These are phyloP conservation scores for Opeltia flavorubescens DNA, from an alignment of 495 filamentous ascomycete species.

Conservation along the genomic window DNA sequence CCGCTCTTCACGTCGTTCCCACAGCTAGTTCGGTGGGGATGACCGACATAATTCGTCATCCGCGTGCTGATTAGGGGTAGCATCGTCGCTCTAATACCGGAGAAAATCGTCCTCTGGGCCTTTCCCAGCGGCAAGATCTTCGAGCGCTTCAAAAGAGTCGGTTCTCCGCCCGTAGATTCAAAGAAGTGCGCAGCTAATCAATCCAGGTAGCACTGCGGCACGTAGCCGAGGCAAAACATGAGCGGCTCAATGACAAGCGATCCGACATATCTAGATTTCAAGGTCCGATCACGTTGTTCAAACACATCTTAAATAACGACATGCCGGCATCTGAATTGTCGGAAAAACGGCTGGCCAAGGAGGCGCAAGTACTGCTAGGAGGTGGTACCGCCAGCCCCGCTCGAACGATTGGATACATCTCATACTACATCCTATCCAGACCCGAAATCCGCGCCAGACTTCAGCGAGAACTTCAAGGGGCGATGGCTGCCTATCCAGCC, in stretches of 20 bases:
- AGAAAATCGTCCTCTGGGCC: background rate
- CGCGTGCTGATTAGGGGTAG: background rate
- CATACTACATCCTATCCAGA: constrained; percentile 18
- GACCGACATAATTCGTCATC: background rate
- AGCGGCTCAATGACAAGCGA: background rate
- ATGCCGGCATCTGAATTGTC: background rate
- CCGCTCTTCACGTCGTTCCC: constrained; percentile 1
- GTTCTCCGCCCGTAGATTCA: background rate
- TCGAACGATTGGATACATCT: constrained; percentile 15
- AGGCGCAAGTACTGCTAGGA: constrained; percentile 27
- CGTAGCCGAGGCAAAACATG: background rate
- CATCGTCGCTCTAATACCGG: background rate
- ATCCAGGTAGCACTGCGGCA: background rate
- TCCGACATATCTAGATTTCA: background rate
- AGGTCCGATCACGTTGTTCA: background rate
- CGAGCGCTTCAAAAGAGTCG: constrained; percentile 5
- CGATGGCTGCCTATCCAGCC: constrained; percentile 9
- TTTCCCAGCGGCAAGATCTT: constrained; percentile 1
- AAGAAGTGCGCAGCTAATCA: background rate
- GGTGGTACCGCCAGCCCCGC: constrained; percentile 33
- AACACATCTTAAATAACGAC: background rate
- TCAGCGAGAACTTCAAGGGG: background rate
- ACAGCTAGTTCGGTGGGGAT: background rate
- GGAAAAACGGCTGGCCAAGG: constrained; percentile 21
- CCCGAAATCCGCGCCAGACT: constrained; percentile 8